Evolutionary conservation across 2,329 filamentous ascomycete species (phyloP).

Genomic region (Raffaelea deltoideospora): DNA sequence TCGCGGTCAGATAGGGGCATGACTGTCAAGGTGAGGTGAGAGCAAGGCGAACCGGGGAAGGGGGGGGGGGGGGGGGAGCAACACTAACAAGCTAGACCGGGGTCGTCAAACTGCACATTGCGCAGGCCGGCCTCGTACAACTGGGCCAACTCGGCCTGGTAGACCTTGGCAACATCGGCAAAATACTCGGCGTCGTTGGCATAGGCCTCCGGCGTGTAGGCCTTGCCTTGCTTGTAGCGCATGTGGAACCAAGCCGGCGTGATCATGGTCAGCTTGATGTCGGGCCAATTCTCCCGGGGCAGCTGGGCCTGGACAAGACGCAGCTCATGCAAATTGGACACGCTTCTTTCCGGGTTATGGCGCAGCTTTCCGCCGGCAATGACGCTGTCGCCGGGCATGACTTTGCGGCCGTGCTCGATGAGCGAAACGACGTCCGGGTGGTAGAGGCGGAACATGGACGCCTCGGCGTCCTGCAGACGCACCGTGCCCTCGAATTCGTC

Average conservation of each 20-base stretch:
- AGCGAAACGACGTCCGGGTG: constrained; percentile 39
- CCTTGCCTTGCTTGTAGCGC: constrained; percentile 37
- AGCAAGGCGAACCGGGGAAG: background rate
- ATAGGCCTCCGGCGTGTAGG: constrained; percentile 42
- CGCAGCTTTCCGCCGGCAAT: constrained; percentile 32
- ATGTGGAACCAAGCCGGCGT: constrained; percentile 39
- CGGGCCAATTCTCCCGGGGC: constrained; percentile 30
- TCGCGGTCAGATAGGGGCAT: background rate
- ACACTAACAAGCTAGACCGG: constrained; percentile 47
- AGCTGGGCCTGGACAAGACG: constrained; percentile 28
- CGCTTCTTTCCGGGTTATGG: constrained; percentile 24
- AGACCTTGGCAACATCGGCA: constrained; percentile 48
- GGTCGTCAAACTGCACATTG: constrained; percentile 55
- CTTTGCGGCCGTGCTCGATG: constrained; percentile 35
- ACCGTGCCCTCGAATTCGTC: constrained; percentile 35
- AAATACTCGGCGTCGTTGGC: constrained; percentile 46
- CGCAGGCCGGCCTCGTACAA: constrained; percentile 47
- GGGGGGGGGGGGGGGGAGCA: background rate
- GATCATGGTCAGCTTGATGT: constrained; percentile 40
- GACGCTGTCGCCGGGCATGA: constrained; percentile 41
- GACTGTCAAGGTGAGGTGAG: background rate
- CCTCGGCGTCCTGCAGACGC: constrained; percentile 33
- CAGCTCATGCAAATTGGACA: constrained; percentile 35
- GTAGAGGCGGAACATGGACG: constrained; percentile 36
- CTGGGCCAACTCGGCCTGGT: constrained; percentile 44